Evolutionary conservation across 2,329 filamentous ascomycete species (phyloP), one percentile per base, ranked within the genome.

Genomic region (Daldinia eschscholtzii): DNA sequence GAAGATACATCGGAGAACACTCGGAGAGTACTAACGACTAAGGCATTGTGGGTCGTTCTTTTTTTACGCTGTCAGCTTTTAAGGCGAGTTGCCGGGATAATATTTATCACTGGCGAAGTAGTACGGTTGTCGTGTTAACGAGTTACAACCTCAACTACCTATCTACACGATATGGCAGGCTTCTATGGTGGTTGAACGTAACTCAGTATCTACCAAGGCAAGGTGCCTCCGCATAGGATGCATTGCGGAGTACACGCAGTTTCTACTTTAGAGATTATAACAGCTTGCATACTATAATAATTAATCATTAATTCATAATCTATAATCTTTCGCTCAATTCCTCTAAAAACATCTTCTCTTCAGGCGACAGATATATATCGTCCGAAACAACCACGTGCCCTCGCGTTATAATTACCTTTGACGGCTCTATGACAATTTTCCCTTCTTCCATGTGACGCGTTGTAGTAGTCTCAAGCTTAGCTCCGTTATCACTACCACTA

Each of bases 291-390:
- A 18, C 4, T 44, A 48, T 39, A 39, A 15, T 39, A 3, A 39
- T 39, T 39, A 4, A 13, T 39, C 26, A 18, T 55, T 55, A 39
- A 37, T 26, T 55, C 52, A 18, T 46, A 61, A 46, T 55, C 35
- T 53, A 66, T 68, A 72, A 39, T 56, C 58, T 64, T 59, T 57
- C 58, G 39, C 70, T 72, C 26, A 72, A 28, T 37, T 65, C 65
- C 28, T 69, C 70, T 46, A 72, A 55, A 42, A 68, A 69, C 23
- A 57, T 57, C 33, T 55, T 70, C 42, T 70, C 70, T 37, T 71
- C 70, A 6, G 68, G 65, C 4, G 68, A 64, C 26, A 72, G 26
- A 9, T 67, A 69, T 20, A 71, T 26, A 35, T 61, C 57, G 15
- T 65, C 63, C 9, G 70, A 63, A 23, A 71, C 35, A 6, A 33